Base-by-base conservation (phyloP, 2,329 filamentous ascomycete species). In the Periconia sp. region DNA sequence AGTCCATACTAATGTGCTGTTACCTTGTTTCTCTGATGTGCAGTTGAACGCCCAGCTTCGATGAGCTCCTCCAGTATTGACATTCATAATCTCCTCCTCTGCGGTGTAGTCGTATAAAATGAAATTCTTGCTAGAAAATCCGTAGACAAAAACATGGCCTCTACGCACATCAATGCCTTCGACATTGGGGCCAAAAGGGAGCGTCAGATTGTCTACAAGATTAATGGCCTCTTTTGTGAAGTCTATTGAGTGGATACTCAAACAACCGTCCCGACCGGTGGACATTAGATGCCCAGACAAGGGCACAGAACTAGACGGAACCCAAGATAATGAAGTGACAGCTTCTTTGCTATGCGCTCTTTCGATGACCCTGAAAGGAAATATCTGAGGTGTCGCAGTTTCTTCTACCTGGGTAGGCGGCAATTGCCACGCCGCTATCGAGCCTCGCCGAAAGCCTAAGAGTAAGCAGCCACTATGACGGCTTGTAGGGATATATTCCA, bases 31-130 rank as follows among this genome's bases (percentile, higher is more conserved):
- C 4, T 19, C 13, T 9, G 28, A 36, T 21, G 36, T 22, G 21
- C 64, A 67, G 15, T 67, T 61, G 50, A 80, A 88, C 3, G 82
- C 80, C 78, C 90, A 96, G 22, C 80, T 85, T 40, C 92, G 82
- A 62, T 96, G 90, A 0, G 85, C 85, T 23, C 92, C 92, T 41
- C 92, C 92, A 62, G 92, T 96, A 35, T 91, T 85, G 21, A 95
- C 78, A 1, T 77, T 78, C 40, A 86, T 81, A 12, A 92, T 68
- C 57, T 92, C 87, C 42, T 83, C 79, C 45, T 89, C 84, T 2
- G 74, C 75, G 0, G 82, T 84, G 62, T 88, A 84, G 64, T 96
- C 89, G 82, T 89, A 94, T 8, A 92, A 79, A 10, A 95, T 76
- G 61, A 97, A 95, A 33, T 83, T 77, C 49, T 84, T 89, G 63